Evolutionary conservation across 106 monocot genomes (phyloP), one percentile per base, ranked within the genome.

Genomic region (Acorus gramineus): DNA sequence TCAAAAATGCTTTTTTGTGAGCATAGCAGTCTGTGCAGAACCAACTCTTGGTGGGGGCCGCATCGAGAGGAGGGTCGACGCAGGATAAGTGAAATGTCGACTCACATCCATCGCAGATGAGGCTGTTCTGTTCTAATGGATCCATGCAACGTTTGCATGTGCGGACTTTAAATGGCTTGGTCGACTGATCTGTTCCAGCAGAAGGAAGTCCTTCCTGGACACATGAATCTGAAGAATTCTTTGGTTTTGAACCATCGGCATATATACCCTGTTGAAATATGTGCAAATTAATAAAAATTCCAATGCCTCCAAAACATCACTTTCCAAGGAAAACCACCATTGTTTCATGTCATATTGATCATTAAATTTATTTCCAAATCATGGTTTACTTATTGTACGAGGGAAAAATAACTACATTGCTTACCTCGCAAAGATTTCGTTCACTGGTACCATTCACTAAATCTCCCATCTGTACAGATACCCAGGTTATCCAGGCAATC

Each of bases 41-140:
- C 84, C 90, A 94, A 66, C 64, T 81, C 53, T 48, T 67, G 57
- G 55, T 69, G 7, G 86, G 78, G 46, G 80, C 72, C 10, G 65
- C 64, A 65, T 73, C 46, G 55, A 70, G 50, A 62, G 60, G 42
- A 66, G 86, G 83, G 47, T 72, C 53, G 46, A 77, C 61, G 70
- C 94, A 94, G 9, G 81, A 67, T 49, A 90, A 56, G 52, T 86
- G 94, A 76, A 81, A 94, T 49, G 76, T 69, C 42, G 76, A 72
- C 56, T 86, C 86, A 60, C 93, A 94, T 61, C 74, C 75, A 73
- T 89, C 89, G 74, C 93, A 94, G 53, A 94, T 84, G 58, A 94
- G 83, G 67, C 83, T 75, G 5, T 56, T 47, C 12, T 71, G 65
- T 9, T 66, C 77, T 63, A 79, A 58, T 45, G 77, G 75, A 56